Base-by-base conservation (phyloP, 805 yeast genomes). In the Saccharomycopsis amapae region DNA sequence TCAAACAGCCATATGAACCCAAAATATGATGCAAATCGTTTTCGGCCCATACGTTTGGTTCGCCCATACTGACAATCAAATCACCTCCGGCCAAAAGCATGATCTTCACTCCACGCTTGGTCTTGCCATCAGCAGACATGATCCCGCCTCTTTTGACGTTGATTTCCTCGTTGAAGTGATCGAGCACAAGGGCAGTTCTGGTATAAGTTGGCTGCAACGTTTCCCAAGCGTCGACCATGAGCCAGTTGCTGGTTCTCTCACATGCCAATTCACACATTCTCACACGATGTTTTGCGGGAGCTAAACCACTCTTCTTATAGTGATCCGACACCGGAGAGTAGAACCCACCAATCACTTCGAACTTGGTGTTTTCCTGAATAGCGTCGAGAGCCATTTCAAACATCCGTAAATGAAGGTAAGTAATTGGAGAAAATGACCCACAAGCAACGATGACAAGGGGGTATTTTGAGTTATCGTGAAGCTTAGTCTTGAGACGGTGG, bases 151-250 rank as follows among this genome's bases (percentile, higher is more conserved):
- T 69, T 60, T 84, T 85, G 50, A 88, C 78, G 62, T 93, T 93
- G 53, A 93, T 83, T 58, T 93, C 98, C 58, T 89, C 86, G 63
- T 93, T 90, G 66, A 93, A 93, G 63, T 93, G 98, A 62, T 93
- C 98, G 59, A 93, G 72, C 4, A 93, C 98, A 45, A 87, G 75
- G 1, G 97, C 97, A 0, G 98, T 93, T 55, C 98, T 75, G 23
- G 95, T 87, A 62, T 93, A 93, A 38, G 79, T 73, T 1, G 85
- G 85, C 64, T 93, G 98, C 50, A 93, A 69, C 2, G 94, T 82
- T 66, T 93, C 98, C 98, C 98, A 93, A 1, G 97, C 97, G 62
- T 93, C 98, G 24, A 93, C 98, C 98, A 93, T 93, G 33, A 93
- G 72, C 98, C 98, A 93, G 23, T 90, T 80, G 3, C 93, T 80